phyloP scores from a whole-genome alignment of 805 yeast species.

The Ogataea polymorpha region DNA sequence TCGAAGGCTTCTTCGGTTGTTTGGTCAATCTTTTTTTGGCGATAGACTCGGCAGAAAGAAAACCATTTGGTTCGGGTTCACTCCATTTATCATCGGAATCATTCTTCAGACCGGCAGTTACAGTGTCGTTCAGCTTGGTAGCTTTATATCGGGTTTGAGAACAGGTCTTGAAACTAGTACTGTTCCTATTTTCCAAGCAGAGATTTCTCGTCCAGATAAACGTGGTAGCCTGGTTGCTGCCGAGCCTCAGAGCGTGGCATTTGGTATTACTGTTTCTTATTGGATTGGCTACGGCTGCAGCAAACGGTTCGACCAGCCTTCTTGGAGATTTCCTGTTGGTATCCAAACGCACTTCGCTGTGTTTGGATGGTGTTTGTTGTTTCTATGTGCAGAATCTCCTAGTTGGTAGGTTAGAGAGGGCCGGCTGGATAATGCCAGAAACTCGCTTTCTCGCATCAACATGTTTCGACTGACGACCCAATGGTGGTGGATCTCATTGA shows the following conservation, averaged over 20 bases:
- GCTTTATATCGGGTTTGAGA: conserved; percentile 61
- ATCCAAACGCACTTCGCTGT: conserved; percentile 49
- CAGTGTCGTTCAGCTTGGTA: conserved; percentile 45
- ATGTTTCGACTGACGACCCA: conserved; percentile 22
- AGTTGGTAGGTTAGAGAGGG: conserved; percentile 49
- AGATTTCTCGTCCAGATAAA: conserved; percentile 56
- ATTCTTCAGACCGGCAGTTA: conserved; percentile 36
- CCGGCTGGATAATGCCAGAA: conserved; percentile 41
- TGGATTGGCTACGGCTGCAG: conserved; percentile 39
- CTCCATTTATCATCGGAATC: conserved; percentile 29
- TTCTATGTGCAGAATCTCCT: conserved; percentile 51
- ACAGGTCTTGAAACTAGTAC: conserved; percentile 65
- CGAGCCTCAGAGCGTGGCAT: conserved; percentile 61
- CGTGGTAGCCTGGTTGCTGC: conserved; percentile 61
- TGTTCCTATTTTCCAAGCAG: conserved; percentile 66
- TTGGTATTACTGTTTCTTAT: conserved; percentile 64
- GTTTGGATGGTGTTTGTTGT: conserved; percentile 29
- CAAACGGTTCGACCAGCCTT: conserved; percentile 23
- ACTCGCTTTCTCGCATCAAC: conserved; percentile 34
- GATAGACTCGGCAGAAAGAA: conserved; percentile 19
- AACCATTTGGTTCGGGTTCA: conserved; percentile 16
- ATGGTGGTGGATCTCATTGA: conserved; percentile 14
- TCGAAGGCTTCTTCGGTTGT: conserved; percentile 17
- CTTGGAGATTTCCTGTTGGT: conserved; percentile 47
- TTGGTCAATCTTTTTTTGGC: conserved; percentile 13